Percentiles rank a stretch among this genome's conserved stretches.
These are phyloP conservation scores for Chaetothyriales sp. DNA, from an alignment of 2,329 filamentous ascomycete genomes.

Conservation along the genomic window DNA sequence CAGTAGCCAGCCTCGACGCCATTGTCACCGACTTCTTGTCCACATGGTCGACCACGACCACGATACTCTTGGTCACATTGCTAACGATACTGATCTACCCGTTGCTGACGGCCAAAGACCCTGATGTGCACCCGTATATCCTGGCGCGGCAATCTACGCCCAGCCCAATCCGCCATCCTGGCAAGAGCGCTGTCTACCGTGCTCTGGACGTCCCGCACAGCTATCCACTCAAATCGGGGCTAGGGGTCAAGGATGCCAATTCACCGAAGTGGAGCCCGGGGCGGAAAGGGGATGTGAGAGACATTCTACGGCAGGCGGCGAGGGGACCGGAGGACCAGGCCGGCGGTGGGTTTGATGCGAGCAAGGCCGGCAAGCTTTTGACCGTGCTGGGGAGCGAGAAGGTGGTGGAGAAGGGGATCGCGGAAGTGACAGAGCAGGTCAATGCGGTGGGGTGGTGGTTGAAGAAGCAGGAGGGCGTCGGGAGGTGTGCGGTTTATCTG, in stretches of 20 bases:
- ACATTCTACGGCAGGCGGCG: slow-evolving; percentile 70
- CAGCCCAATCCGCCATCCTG: slow-evolving; percentile 65
- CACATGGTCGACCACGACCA: neutral
- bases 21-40: neutral
- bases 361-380: slow-evolving; percentile 55
- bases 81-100: slow-evolving; percentile 56
- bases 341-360: slow-evolving; percentile 27
- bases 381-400: slow-evolving; percentile 67
- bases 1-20: neutral
- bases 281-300: slow-evolving; percentile 75
- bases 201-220: slow-evolving; percentile 76
- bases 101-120: slow-evolving; percentile 58
- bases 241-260: slow-evolving; percentile 69
- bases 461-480: slow-evolving; percentile 51
- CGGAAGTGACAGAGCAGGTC: slow-evolving; percentile 70
- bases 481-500: slow-evolving; percentile 74
- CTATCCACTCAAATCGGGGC: slow-evolving; percentile 60
- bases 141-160: slow-evolving; percentile 71
- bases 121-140: slow-evolving; percentile 83
- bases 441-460: slow-evolving; percentile 71
- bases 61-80: slow-evolving; percentile 50
- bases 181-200: slow-evolving; percentile 74
- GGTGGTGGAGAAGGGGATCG: slow-evolving; percentile 56
- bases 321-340: slow-evolving; percentile 51
- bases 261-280: slow-evolving; percentile 72